Percentiles rank a stretch among this genome's conserved stretches.
Evolutionary conservation across 805 yeast species (phyloP).

Genomic region (Millerozyma miso): DNA sequence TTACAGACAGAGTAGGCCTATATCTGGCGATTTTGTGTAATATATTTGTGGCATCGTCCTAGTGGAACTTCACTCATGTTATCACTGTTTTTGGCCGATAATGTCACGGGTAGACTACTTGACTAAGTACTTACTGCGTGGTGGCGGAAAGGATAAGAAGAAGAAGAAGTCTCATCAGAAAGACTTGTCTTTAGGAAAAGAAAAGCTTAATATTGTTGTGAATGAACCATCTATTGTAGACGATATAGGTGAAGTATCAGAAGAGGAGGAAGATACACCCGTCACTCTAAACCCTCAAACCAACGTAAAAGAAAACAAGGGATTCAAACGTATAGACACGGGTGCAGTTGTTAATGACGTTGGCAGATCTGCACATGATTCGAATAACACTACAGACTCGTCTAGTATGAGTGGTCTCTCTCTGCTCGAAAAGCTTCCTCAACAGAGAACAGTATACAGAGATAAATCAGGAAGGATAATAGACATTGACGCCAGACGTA

Average conservation of each 20-base stretch:
- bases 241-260: conserved; percentile 7
- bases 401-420: background rate
- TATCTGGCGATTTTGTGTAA: too few relatives aligned
- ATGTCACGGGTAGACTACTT: conserved; percentile 27
- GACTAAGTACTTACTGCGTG: conserved; percentile 22
- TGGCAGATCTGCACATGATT: background rate
- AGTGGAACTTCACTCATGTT: too few relatives aligned
- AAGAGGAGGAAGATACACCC: conserved; percentile 19
- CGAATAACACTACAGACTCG: background rate
- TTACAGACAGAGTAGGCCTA: too few relatives aligned
- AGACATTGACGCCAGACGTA: conserved; percentile 30
- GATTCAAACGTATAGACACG: conserved; percentile 36
- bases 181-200: conserved; percentile 3
- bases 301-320: conserved; percentile 16
- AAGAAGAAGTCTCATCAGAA: conserved; percentile 12
- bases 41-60: too few relatives aligned
- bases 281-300: conserved; percentile 15
- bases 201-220: conserved; percentile 2
- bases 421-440: background rate
- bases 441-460: conserved; percentile 46
- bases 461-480: conserved; percentile 57
- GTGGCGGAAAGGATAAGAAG: conserved; percentile 13
- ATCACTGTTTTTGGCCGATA: too few relatives aligned
- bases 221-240: conserved; percentile 1
- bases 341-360: conserved; percentile 9